These are phyloP conservation scores for Stereum hirsutum DNA, from an alignment of 1,284 basidiomycete genomes.

Conservation along the genomic window DNA sequence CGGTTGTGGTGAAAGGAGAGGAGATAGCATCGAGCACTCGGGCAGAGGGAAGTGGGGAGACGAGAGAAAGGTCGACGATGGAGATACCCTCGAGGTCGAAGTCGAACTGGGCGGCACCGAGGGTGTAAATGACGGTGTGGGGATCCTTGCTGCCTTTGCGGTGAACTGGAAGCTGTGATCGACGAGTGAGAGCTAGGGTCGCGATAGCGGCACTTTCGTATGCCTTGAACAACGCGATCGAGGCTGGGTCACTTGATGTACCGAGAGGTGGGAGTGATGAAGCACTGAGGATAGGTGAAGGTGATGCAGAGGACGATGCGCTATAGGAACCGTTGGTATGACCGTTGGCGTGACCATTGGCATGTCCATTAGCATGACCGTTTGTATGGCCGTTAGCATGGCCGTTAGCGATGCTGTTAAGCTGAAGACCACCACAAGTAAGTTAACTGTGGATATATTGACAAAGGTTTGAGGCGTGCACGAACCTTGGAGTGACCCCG, in stretches of 20 bases:
- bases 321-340: constrained; percentile 3
- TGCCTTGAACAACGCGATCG: constrained; percentile 32
- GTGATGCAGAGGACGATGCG: background rate
- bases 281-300: background rate
- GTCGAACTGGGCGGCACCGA: constrained; percentile 46
- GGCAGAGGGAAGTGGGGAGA: constrained; percentile 67
- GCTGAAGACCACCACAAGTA: constrained; percentile 6
- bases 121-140: constrained; percentile 60
- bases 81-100: constrained; percentile 47
- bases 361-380: constrained; percentile 18
- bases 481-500: constrained; percentile 21
- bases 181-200: constrained; percentile 51
- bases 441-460: no score
- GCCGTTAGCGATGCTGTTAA: constrained; percentile 20
- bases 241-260: constrained; percentile 4
- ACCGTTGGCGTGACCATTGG: constrained; percentile 22
- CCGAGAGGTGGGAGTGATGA: background rate
- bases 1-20: constrained; percentile 49
- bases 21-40: constrained; percentile 62
- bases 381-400: constrained; percentile 20
- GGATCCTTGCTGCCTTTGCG: constrained; percentile 40
- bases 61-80: constrained; percentile 63
- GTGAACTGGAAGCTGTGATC: constrained; percentile 47
- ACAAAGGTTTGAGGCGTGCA: no score
- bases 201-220: constrained; percentile 60